A percentile compares a stretch with the other conserved stretches of the same genome.
Evolutionary conservation across 2,329 filamentous ascomycete species (phyloP).

Genomic region (Pseudogymnoascus sp.): DNA sequence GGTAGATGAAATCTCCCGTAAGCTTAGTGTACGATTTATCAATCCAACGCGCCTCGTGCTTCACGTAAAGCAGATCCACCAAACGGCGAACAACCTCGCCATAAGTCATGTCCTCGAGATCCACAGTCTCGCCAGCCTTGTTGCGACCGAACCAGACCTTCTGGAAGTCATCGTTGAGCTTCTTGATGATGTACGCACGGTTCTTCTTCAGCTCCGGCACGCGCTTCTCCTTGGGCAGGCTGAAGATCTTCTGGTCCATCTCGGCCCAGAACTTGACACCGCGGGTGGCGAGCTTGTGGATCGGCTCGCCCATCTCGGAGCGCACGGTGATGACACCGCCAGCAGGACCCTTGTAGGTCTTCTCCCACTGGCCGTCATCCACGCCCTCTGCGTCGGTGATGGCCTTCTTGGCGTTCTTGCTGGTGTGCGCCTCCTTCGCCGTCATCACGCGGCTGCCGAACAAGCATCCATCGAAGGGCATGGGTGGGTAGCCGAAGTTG

Average conservation of each 20-base stretch:
- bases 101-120: conserved; percentile 95
- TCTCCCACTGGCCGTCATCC: conserved; percentile 78
- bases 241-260: conserved; percentile 98
- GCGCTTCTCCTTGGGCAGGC: conserved; percentile 88
- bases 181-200: conserved; percentile 86
- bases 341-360: conserved; percentile 84
- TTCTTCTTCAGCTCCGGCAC: conserved; percentile 82
- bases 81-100: conserved; percentile 78
- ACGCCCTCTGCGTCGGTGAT: conserved; percentile 82
- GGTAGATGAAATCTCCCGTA: conserved; percentile 91
- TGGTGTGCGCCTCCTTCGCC: conserved; percentile 85
- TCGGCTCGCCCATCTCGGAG: conserved; percentile 99
- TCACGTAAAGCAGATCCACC: conserved; percentile 85
- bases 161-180: conserved; percentile 91
- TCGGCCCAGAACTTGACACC: conserved; percentile 97
- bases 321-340: conserved; percentile 94
- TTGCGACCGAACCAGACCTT: conserved; percentile 96
- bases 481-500: conserved; percentile 78
- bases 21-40: conserved; percentile 75
- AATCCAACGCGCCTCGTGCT: conserved; percentile 87
- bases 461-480: conserved; percentile 89
- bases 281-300: conserved; percentile 95
- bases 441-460: conserved; percentile 95
- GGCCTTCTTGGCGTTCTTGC: conserved; percentile 78
- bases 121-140: conserved; percentile 69